Evolutionary conservation across 2,329 filamentous ascomycete genomes (phyloP).

Genomic region (Onygenales sp.): DNA sequence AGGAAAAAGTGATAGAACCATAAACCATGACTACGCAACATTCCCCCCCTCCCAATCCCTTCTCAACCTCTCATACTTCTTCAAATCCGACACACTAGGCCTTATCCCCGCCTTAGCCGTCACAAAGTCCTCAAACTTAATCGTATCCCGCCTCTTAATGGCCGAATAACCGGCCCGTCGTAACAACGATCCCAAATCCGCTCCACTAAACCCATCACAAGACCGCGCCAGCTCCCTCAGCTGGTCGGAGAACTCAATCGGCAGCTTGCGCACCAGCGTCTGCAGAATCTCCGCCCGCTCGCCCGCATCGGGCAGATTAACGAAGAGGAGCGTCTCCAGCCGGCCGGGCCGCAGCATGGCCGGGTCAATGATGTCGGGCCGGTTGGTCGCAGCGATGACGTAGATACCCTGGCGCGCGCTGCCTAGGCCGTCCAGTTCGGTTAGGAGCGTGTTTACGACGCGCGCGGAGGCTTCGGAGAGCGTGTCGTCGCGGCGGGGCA

Average conservation of each 20-base stretch:
- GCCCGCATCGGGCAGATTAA: slow-evolving; percentile 69
- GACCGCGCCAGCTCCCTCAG: slow-evolving; percentile 59
- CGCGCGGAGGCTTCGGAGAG: slow-evolving; percentile 75
- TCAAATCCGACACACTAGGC: slow-evolving; percentile 48
- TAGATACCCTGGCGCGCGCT: slow-evolving; percentile 75
- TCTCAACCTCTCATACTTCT: slow-evolving; percentile 47
- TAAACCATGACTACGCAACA: slow-evolving; percentile 6
- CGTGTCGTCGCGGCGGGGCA: slow-evolving; percentile 68
- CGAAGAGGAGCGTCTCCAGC: slow-evolving; percentile 77
- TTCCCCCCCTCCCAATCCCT: slow-evolving; percentile 37
- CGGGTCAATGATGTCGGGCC: slow-evolving; percentile 91
- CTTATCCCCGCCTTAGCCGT: slow-evolving; percentile 30
- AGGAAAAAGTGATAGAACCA: background rate
- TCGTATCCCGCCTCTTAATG: slow-evolving; percentile 38
- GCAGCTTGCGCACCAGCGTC: slow-evolving; percentile 48
- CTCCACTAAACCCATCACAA: slow-evolving; percentile 69
- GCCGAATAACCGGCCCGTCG: slow-evolving; percentile 51
- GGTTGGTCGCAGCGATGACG: slow-evolving; percentile 88
- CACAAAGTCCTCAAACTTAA: slow-evolving; percentile 37
- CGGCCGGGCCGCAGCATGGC: slow-evolving; percentile 90
- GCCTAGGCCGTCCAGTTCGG: slow-evolving; percentile 78
- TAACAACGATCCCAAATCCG: slow-evolving; percentile 52
- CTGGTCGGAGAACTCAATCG: slow-evolving; percentile 42
- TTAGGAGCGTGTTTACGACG: slow-evolving; percentile 90
- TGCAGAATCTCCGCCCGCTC: slow-evolving; percentile 80